Conservation (phyloP, 2,329 filamentous ascomycete species). For the Anisogramma anomala region DNA sequence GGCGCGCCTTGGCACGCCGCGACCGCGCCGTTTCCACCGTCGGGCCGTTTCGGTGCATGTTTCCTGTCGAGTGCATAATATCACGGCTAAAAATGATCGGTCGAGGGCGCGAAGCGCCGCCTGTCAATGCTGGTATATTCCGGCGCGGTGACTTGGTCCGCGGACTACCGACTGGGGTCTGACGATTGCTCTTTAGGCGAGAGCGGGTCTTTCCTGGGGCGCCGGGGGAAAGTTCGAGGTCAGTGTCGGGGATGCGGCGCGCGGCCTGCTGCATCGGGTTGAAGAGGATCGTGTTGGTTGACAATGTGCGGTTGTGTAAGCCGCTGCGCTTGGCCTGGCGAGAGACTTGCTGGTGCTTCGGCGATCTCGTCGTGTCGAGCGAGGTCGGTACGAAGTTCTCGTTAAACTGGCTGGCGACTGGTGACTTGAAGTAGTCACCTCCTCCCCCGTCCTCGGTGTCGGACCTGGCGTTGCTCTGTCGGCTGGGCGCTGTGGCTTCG, state of each 20-base stretch:
- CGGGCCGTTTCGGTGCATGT: slow-evolving; percentile 33
- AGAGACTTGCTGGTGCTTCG: slow-evolving; percentile 15
- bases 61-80: slow-evolving; percentile 44
- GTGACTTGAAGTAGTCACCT: slow-evolving; percentile 46
- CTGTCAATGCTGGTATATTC: slow-evolving; percentile 23
- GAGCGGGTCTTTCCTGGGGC: slow-evolving; percentile 21
- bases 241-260: slow-evolving; percentile 6
- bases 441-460: slow-evolving; percentile 25
- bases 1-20: slow-evolving; percentile 26
- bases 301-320: slow-evolving; percentile 60
- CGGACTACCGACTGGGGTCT: slow-evolving; percentile 27
- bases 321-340: slow-evolving; percentile 26
- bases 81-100: slow-evolving; percentile 43
- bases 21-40: slow-evolving; percentile 36
- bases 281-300: slow-evolving; percentile 74
- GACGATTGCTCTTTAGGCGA: slow-evolving; percentile 28
- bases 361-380: slow-evolving; percentile 19
- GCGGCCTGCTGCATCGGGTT: slow-evolving; percentile 40
- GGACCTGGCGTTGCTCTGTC: slow-evolving; percentile 10
- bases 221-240: slow-evolving; percentile 32
- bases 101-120: slow-evolving; percentile 40
- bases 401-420: slow-evolving; percentile 31
- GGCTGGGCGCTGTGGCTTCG: slow-evolving; percentile 23
- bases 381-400: slow-evolving; percentile 22
- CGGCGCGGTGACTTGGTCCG: slow-evolving; percentile 38